Conservation (phyloP, 2,329 filamentous ascomycete genomes). For the Pezizomycotina sp. region DNA sequence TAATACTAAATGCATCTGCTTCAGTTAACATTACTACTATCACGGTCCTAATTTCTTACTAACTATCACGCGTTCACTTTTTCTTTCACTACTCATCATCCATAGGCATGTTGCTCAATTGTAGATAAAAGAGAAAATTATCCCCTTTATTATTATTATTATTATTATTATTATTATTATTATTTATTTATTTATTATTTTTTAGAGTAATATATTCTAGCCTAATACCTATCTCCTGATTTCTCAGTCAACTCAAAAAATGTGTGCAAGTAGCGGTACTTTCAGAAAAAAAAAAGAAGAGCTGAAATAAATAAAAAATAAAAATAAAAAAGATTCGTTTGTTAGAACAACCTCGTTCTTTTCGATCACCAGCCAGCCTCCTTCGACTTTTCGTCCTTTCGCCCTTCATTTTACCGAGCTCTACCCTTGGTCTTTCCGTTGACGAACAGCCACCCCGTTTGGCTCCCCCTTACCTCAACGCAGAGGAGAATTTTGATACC, state of each 20-base stretch:
- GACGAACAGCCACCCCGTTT: slow-evolving; percentile 23
- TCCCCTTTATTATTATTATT: slow-evolving; percentile 3
- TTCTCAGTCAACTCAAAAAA: not conserved
- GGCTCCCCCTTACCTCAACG: slow-evolving; percentile 13
- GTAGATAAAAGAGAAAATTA: slow-evolving; percentile 3
- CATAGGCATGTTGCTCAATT: too few relatives aligned
- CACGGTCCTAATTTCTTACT: too few relatives aligned
- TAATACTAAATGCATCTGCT: too few relatives aligned
- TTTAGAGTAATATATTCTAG: slow-evolving; percentile 14
- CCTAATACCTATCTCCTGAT: slow-evolving; percentile 6
- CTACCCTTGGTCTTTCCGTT: slow-evolving; percentile 6
- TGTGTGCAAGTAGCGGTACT: slow-evolving; percentile 8
- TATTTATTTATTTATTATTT: slow-evolving; percentile 14
- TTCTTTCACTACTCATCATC: too few relatives aligned
- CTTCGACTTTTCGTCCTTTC: slow-evolving; percentile 7
- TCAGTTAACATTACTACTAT: too few relatives aligned
- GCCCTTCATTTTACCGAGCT: slow-evolving; percentile 11
- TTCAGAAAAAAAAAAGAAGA: slow-evolving; percentile 14
- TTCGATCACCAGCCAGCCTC: slow-evolving; percentile 1
- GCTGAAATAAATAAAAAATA: slow-evolving; percentile 4
- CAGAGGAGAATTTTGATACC: slow-evolving; percentile 9
- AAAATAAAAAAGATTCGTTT: slow-evolving; percentile 9
- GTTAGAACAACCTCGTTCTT: slow-evolving; percentile 7
- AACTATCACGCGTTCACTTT: too few relatives aligned
- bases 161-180: slow-evolving; percentile 13